Percentiles rank a stretch among this genome's conserved stretches.
These are phyloP conservation scores for Plasmodium ovale DNA, from an alignment of 169 alveolate species.

Conservation along the genomic window DNA sequence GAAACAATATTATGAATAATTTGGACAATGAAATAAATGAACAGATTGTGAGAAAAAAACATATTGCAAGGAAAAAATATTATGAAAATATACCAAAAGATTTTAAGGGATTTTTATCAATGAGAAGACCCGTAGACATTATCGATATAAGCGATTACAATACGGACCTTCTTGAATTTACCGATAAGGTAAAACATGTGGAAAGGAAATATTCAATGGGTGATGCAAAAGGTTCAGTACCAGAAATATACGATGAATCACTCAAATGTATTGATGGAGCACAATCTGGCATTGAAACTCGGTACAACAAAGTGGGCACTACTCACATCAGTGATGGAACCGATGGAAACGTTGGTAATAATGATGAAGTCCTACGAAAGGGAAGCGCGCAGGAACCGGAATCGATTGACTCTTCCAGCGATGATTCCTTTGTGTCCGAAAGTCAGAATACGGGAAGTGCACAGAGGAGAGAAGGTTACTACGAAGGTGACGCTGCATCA, in stretches of 20 bases:
- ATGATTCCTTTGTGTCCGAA: not conserved
- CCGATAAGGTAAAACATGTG: slow-evolving; percentile 7
- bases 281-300: too few species aligned
- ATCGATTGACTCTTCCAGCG: not conserved
- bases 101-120: slow-evolving; percentile 68
- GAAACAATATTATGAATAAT: not conserved
- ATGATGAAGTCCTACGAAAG: not conserved
- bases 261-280: too few species aligned
- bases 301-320: not conserved
- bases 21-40: slow-evolving; percentile 38
- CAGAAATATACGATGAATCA: too few species aligned
- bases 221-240: not conserved
- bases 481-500: not conserved
- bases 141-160: slow-evolving; percentile 57
- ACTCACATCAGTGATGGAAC: not conserved
- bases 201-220: not conserved
- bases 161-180: slow-evolving; percentile 32
- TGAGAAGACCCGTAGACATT: slow-evolving; percentile 73
- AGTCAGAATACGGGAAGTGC: not conserved
- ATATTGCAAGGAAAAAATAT: slow-evolving; percentile 65
- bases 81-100: slow-evolving; percentile 52
- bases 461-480: not conserved
- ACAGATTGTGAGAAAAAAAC: slow-evolving; percentile 50
- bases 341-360: not conserved
- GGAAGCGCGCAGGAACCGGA: not conserved